Conservation (phyloP, 2,329 filamentous ascomycete species). For the Cryphonectria carpinicola region DNA sequence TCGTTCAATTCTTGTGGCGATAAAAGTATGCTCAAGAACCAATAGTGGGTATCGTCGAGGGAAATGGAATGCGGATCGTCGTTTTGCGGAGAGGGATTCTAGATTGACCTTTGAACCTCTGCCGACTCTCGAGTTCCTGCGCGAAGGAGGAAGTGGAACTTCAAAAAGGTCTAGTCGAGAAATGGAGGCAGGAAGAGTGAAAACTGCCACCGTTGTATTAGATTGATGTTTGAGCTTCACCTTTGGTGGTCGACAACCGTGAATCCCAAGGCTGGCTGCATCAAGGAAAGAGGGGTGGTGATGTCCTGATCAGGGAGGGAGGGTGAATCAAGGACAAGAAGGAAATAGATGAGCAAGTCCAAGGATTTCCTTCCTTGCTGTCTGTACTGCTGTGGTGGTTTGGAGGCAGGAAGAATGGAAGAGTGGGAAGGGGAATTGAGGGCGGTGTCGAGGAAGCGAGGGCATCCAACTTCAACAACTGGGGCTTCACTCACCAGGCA, state of each 20-base stretch:
- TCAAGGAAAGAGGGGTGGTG: conserved; percentile 13
- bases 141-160: conserved; percentile 7
- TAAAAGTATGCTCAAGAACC: conserved; percentile 26
- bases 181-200: background rate
- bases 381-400: background rate
- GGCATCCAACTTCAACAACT: conserved; percentile 7
- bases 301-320: conserved; percentile 11
- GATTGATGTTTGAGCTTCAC: conserved; percentile 6
- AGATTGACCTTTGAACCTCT: conserved; percentile 6
- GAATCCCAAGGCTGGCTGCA: conserved; percentile 6
- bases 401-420: background rate
- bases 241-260: background rate
- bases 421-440: background rate
- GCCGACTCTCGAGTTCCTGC: conserved; percentile 3
- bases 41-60: conserved; percentile 27
- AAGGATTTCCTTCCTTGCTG: background rate
- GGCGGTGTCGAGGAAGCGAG: background rate
- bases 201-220: conserved; percentile 22
- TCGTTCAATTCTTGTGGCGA: background rate
- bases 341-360: background rate
- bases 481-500: background rate
- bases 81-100: conserved; percentile 16
- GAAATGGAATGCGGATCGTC: conserved; percentile 16
- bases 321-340: conserved; percentile 14
- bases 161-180: conserved; percentile 3